Conservation (phyloP, 2,329 filamentous ascomycete genomes). For the Exophiala viscosa region DNA sequence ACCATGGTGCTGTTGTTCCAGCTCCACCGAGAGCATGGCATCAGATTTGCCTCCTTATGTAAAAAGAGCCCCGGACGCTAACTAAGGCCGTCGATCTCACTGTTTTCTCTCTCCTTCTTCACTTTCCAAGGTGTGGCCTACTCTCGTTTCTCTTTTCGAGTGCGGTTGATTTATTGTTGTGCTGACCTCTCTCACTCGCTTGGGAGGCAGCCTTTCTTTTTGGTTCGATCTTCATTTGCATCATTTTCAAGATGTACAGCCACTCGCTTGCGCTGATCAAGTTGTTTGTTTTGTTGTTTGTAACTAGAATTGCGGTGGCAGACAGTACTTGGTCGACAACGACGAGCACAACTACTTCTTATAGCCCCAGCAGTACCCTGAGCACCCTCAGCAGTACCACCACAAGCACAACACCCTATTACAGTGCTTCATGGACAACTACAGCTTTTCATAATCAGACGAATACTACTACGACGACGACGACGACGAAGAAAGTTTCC, state of each 20-base stretch:
- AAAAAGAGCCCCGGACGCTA: background rate
- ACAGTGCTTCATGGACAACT: background rate
- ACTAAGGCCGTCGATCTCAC: background rate
- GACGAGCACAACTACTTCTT: background rate
- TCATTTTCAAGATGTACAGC: slow-evolving; percentile 2
- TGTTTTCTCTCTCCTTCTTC: background rate
- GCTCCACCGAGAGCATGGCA: too few relatives aligned
- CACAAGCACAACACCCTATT: background rate
- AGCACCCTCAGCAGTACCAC: background rate
- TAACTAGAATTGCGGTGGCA: background rate
- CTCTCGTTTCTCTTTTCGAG: background rate
- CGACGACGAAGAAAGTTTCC: background rate
- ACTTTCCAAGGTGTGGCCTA: background rate
- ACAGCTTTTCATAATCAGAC: background rate
- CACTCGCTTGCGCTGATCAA: slow-evolving; percentile 7
- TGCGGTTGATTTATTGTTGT: background rate
- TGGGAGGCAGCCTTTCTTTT: background rate
- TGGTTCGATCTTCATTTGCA: background rate
- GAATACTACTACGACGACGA: background rate
- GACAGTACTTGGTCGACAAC: slow-evolving; percentile 1
- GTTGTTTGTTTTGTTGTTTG: slow-evolving; percentile 9
- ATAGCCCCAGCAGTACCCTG: too few relatives aligned
- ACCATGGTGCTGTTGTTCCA: too few relatives aligned
- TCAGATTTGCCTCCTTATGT: too few relatives aligned
- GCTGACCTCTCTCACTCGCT: slow-evolving; percentile 11